phyloP scores from a whole-genome alignment of 495 filamentous ascomycete genomes.

The Corynascus novoguineensis region DNA sequence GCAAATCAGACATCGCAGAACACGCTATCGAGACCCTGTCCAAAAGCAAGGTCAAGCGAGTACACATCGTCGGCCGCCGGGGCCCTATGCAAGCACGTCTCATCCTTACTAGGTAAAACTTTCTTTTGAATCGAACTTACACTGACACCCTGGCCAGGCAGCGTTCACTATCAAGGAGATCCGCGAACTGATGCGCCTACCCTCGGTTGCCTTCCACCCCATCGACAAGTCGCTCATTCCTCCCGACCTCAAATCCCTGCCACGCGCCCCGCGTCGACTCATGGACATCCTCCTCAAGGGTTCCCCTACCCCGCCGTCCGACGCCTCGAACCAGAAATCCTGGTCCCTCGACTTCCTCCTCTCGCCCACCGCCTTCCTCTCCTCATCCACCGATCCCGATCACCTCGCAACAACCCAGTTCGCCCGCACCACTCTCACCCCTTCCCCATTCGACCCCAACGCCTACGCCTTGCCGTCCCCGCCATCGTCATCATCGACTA shows the following conservation, averaged over 20 bases:
- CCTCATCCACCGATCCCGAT: constrained; percentile 38
- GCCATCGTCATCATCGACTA: constrained; percentile 29
- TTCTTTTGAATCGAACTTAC: not conserved
- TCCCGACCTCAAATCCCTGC: constrained; percentile 55
- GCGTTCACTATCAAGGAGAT: constrained; percentile 93
- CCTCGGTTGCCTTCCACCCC: constrained; percentile 63
- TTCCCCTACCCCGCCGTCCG: constrained; percentile 39
- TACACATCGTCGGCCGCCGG: constrained; percentile 78
- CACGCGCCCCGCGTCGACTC: constrained; percentile 67
- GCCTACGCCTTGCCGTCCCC: constrained; percentile 50
- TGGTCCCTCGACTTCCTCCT: constrained; percentile 84
- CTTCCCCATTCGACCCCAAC: constrained; percentile 42
- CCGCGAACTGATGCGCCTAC: constrained; percentile 79
- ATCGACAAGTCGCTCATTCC: constrained; percentile 61
- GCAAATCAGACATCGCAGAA: constrained; percentile 81
- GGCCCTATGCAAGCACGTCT: constrained; percentile 71
- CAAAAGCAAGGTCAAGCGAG: constrained; percentile 68
- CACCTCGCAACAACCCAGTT: constrained; percentile 60
- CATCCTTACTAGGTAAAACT: no score
- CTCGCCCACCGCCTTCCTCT: constrained; percentile 63
- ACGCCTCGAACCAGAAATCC: constrained; percentile 46
- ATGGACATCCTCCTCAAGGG: constrained; percentile 76
- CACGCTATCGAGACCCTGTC: constrained; percentile 69
- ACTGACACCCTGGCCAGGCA: constrained; percentile 46
- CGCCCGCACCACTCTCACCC: constrained; percentile 49